Conservation (phyloP, 2,329 filamentous ascomycete genomes). For the Neurospora crassa region DNA sequence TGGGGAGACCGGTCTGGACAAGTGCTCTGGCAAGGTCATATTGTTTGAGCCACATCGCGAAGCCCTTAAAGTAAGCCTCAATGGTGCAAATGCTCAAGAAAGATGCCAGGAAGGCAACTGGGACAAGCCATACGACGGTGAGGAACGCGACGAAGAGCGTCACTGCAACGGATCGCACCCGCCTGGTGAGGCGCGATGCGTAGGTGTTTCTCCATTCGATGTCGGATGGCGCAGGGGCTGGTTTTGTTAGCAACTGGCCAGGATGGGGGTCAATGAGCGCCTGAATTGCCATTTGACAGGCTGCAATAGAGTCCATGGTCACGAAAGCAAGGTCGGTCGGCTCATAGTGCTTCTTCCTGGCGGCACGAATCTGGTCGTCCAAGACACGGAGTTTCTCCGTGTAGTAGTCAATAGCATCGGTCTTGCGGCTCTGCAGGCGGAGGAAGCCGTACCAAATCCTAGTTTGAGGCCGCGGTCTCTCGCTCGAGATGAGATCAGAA, state of each 20-base stretch:
- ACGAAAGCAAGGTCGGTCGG: slow-evolving; percentile 85
- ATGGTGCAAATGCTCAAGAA: slow-evolving; percentile 77
- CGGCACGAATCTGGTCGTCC: slow-evolving; percentile 62
- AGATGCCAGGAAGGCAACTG: slow-evolving; percentile 70
- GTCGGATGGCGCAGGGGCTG: slow-evolving; percentile 80
- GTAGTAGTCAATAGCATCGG: slow-evolving; percentile 92
- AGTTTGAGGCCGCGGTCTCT: slow-evolving; percentile 52
- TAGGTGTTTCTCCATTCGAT: slow-evolving; percentile 97
- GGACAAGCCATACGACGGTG: slow-evolving; percentile 79
- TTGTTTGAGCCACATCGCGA: slow-evolving; percentile 56
- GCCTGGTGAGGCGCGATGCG: slow-evolving; percentile 60
- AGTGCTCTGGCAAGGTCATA: slow-evolving; percentile 66
- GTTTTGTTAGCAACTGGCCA: slow-evolving; percentile 72
- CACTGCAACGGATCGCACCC: slow-evolving; percentile 72
- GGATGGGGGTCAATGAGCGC: slow-evolving; percentile 87
- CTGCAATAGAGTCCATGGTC: slow-evolving; percentile 91
- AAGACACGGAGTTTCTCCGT: slow-evolving; percentile 72
- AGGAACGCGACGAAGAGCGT: slow-evolving; percentile 75
- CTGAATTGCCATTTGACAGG: slow-evolving; percentile 91
- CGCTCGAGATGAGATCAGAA: slow-evolving; percentile 22
- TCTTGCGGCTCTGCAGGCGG: slow-evolving; percentile 57
- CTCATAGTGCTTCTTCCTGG: slow-evolving; percentile 66
- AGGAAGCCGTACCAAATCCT: slow-evolving; percentile 73
- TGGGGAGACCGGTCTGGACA: slow-evolving; percentile 81
- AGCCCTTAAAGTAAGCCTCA: slow-evolving; percentile 56